phyloP scores from a whole-genome alignment of 2,329 filamentous ascomycete genomes.

The Trichocomaceae sp. region DNA sequence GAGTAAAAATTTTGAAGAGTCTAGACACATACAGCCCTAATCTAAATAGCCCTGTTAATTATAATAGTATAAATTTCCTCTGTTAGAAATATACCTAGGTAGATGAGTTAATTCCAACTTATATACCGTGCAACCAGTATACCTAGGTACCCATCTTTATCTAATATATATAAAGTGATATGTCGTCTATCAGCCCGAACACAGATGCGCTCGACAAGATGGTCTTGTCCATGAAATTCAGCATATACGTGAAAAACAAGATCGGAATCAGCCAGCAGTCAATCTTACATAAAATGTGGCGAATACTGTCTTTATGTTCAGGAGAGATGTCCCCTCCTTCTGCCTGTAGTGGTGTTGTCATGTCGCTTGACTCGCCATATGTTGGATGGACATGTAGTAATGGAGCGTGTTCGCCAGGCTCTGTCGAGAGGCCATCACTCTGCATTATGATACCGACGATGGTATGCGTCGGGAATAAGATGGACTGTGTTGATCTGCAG shows the following conservation, averaged over 20 bases:
- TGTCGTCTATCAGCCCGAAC: slow-evolving; percentile 26
- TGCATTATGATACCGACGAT: not conserved
- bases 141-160: too few species aligned
- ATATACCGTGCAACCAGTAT: too few species aligned
- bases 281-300: slow-evolving; percentile 48
- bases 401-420: not conserved
- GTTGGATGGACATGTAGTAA: not conserved
- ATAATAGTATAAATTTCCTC: too few species aligned
- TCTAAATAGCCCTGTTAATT: too few species aligned
- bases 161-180: too few species aligned
- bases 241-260: slow-evolving; percentile 52
- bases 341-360: not conserved
- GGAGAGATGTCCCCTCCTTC: not conserved
- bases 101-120: too few species aligned
- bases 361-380: not conserved
- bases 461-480: not conserved
- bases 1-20: too few species aligned
- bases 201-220: slow-evolving; percentile 39
- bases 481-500: not conserved
- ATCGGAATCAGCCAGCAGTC: slow-evolving; percentile 51
- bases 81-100: too few species aligned
- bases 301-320: slow-evolving; percentile 2
- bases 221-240: slow-evolving; percentile 58
- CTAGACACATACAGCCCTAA: too few species aligned
- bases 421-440: not conserved